A percentile compares a stretch with the other conserved stretches of the same genome.
Conservation (phyloP, 768 basidiomycete species). For the Gautieria morchelliformis region DNA sequence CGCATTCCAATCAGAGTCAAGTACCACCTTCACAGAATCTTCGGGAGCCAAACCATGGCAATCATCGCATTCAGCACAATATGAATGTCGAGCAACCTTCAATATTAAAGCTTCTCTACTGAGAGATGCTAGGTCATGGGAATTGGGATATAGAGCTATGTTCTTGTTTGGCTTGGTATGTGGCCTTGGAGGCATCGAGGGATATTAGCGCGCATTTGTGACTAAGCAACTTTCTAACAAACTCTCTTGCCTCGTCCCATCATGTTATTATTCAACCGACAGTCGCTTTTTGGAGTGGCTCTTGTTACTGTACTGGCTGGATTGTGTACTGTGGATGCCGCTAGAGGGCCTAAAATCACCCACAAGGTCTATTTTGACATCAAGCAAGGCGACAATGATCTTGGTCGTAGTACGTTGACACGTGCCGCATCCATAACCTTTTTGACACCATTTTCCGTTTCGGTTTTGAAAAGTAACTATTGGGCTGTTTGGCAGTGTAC, state of each 20-base stretch:
- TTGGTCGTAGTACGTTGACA: constrained; percentile 63
- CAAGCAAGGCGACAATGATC: constrained; percentile 76
- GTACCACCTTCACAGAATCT: constrained; percentile 44
- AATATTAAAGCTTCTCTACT: constrained; percentile 43
- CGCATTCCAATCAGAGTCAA: constrained; percentile 38
- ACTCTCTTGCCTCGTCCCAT: neutral
- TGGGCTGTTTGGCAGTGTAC: constrained; percentile 84
- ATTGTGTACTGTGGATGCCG: constrained; percentile 49
- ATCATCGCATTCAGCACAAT: constrained; percentile 53
- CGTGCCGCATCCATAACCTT: constrained; percentile 2
- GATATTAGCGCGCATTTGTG: neutral
- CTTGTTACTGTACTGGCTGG: constrained; percentile 6
- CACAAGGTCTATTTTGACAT: constrained; percentile 94
- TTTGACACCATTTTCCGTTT: neutral
- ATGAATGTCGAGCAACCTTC: constrained; percentile 78
- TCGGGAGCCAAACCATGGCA: constrained; percentile 69
- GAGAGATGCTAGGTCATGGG: constrained; percentile 40
- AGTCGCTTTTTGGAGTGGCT: neutral
- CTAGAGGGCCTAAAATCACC: constrained; percentile 83
- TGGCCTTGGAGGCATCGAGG: neutral
- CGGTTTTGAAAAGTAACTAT: constrained; percentile 48
- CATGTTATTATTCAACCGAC: constrained; percentile 3
- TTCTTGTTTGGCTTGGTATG: neutral
- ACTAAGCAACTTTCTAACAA: neutral
- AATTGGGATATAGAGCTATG: constrained; percentile 45